Conservation (phyloP, 495 filamentous ascomycete genomes). For the Trichoderma reesei region DNA sequence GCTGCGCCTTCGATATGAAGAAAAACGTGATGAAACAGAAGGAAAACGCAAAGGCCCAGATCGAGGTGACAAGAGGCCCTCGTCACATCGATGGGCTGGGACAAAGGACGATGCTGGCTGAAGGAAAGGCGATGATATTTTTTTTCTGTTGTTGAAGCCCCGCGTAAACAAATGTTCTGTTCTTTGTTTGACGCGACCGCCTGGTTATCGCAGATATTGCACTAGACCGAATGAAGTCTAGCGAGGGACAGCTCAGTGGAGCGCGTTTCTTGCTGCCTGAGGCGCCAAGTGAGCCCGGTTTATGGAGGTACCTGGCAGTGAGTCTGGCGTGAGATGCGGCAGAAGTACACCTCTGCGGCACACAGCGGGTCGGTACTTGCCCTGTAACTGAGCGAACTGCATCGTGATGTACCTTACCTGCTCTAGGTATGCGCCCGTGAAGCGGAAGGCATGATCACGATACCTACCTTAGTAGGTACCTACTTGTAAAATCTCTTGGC, state of each 20-base stretch:
- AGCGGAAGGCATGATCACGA: too few relatives aligned
- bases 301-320: neutral
- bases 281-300: neutral
- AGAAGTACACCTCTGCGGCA: neutral
- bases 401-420: neutral
- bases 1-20: neutral
- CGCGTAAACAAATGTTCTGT: slow-evolving; percentile 4
- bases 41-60: neutral
- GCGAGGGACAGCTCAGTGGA: neutral
- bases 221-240: neutral
- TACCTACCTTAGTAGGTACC: too few relatives aligned
- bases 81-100: neutral
- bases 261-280: slow-evolving; percentile 1
- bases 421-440: too few relatives aligned
- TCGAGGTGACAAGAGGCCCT: neutral
- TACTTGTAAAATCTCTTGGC: too few relatives aligned
- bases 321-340: neutral
- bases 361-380: neutral
- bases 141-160: slow-evolving; percentile 2
- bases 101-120: neutral
- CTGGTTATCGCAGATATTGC: neutral
- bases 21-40: neutral
- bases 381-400: neutral
- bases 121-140: neutral
- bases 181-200: slow-evolving; percentile 7